phyloP scores from a whole-genome alignment of 1,284 basidiomycete genomes.

The Serendipita sp. region DNA sequence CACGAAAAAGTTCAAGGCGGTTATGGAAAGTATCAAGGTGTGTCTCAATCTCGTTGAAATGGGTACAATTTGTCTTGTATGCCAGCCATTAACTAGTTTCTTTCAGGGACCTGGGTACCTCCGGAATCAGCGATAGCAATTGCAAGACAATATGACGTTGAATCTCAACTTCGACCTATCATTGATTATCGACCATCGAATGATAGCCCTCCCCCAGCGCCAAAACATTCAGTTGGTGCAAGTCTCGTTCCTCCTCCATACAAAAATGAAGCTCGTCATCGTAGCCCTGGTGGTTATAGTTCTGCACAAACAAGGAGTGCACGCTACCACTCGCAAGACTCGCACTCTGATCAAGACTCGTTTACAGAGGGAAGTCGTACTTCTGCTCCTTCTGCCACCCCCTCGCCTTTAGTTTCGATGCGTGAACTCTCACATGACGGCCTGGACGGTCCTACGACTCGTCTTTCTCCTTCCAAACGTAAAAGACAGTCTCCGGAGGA shows the following conservation, averaged over 20 bases:
- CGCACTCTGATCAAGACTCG: neutral
- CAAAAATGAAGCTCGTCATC: neutral
- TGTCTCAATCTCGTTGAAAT: slow-evolving; percentile 17
- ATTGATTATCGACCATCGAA: slow-evolving; percentile 88
- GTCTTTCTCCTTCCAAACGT: neutral
- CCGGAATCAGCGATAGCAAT: slow-evolving; percentile 79
- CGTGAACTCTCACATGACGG: neutral
- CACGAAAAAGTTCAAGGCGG: slow-evolving; percentile 99
- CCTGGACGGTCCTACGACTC: too few relatives aligned
- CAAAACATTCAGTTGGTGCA: slow-evolving; percentile 80
- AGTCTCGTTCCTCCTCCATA: slow-evolving; percentile 26
- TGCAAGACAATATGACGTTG: slow-evolving; percentile 89
- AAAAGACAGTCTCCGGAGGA: neutral
- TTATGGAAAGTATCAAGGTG: slow-evolving; percentile 99
- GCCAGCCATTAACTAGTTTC: neutral
- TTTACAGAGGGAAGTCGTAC: neutral
- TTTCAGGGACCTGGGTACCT: slow-evolving; percentile 93
- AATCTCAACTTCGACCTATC: slow-evolving; percentile 77
- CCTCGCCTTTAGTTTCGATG: neutral
- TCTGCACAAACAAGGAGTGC: neutral
- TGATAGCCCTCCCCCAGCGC: slow-evolving; percentile 82
- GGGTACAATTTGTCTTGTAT: neutral
- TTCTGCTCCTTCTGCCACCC: neutral
- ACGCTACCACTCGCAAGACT: neutral
- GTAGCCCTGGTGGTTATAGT: neutral